Evolutionary conservation across 495 filamentous ascomycete genomes (phyloP).

Genomic region (Penicillium malachiteum): DNA sequence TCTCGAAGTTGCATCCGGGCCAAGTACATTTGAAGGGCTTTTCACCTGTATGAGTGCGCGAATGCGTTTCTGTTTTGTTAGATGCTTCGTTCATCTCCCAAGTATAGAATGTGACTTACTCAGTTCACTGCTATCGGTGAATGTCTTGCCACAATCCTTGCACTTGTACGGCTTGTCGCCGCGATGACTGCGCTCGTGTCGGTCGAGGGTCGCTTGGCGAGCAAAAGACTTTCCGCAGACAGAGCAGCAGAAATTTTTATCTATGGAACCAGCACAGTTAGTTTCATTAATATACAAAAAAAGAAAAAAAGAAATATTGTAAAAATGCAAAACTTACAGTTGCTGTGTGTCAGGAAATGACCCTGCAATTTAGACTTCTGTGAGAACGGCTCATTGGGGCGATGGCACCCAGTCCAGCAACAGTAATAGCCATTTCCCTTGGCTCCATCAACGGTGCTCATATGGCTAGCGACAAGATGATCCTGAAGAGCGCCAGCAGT

Average conservation of each 20-base stretch:
- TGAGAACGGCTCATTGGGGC: conserved; percentile 47
- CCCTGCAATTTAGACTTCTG: conserved; percentile 53
- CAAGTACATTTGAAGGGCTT: conserved; percentile 52
- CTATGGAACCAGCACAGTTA: conserved; percentile 14
- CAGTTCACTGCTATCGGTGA: conserved; percentile 51
- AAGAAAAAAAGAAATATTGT: neutral
- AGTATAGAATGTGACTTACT: conserved; percentile 31
- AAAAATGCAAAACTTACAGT: conserved; percentile 30
- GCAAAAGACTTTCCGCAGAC: conserved; percentile 50
- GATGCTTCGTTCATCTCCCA: conserved; percentile 8
- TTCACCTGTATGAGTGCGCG: conserved; percentile 50
- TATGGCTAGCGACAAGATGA: conserved; percentile 41
- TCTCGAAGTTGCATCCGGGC: conserved; percentile 49
- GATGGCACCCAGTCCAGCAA: conserved; percentile 47
- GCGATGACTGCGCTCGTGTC: conserved; percentile 54
- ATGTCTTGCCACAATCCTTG: conserved; percentile 43
- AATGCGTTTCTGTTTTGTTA: conserved; percentile 44
- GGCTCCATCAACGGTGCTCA: conserved; percentile 41
- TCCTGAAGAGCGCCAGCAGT: conserved; percentile 42
- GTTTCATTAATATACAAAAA: neutral
- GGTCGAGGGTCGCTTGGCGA: conserved; percentile 46
- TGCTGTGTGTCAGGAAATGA: conserved; percentile 49
- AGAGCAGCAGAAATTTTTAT: conserved; percentile 47
- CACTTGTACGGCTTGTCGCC: conserved; percentile 52
- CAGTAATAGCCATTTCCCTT: conserved; percentile 51